A percentile compares a stretch with the other conserved stretches of the same genome.
Evolutionary conservation across 2,329 filamentous ascomycete genomes (phyloP).

Genomic region (Aspergillus floridensis): DNA sequence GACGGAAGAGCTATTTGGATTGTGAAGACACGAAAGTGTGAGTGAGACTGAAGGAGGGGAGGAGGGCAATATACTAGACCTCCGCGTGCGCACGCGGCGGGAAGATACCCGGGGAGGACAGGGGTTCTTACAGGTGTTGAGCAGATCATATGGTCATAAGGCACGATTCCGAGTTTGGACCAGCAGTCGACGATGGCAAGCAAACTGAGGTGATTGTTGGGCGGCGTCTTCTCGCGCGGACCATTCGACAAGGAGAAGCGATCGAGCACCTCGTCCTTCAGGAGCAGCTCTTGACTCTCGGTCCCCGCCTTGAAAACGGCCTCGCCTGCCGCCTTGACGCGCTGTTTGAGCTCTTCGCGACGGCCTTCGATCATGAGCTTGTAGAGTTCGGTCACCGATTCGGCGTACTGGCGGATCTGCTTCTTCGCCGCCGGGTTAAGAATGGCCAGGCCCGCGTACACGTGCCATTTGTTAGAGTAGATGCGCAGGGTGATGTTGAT

Average conservation of each 20-base stretch:
- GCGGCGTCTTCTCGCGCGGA: conserved; percentile 64
- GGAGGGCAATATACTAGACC: no score
- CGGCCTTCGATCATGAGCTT: conserved; percentile 94
- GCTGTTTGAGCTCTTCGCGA: conserved; percentile 65
- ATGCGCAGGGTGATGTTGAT: conserved; percentile 97
- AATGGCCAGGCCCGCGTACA: conserved; percentile 95
- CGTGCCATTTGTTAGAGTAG: conserved; percentile 99
- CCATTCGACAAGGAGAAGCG: conserved; percentile 77
- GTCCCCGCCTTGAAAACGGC: conserved; percentile 60
- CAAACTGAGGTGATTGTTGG: conserved; percentile 88
- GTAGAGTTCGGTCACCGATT: conserved; percentile 88
- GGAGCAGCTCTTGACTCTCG: conserved; percentile 63
- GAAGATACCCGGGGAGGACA: neutral
- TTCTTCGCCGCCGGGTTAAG: conserved; percentile 88
- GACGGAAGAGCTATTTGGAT: conserved; percentile 69
- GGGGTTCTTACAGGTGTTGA: conserved; percentile 70
- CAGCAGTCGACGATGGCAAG: conserved; percentile 98
- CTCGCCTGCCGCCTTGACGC: conserved; percentile 77
- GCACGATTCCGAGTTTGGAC: conserved; percentile 88
- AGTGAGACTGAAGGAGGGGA: neutral
- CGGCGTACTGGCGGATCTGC: conserved; percentile 92
- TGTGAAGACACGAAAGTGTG: neutral
- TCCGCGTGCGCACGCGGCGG: neutral
- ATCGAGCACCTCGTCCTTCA: conserved; percentile 79
- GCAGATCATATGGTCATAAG: conserved; percentile 99